Evolutionary conservation across 345 rosid species (phyloP), one percentile per base, ranked within the genome.

Genomic region (Fremontodendron californicum): DNA sequence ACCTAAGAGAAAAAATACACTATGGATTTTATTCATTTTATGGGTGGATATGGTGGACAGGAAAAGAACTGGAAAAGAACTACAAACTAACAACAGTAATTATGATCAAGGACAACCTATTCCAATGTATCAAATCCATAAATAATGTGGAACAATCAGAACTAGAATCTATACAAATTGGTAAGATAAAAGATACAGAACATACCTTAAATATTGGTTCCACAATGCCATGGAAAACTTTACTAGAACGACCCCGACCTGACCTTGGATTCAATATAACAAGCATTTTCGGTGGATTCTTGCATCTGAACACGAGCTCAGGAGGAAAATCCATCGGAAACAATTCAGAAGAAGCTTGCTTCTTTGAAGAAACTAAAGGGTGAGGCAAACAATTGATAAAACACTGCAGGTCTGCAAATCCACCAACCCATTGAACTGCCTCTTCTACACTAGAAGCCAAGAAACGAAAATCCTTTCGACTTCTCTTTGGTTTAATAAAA

Each of bases 381-480:
- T 92, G 97, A 45, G 98, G 97, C 87, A 96, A 86, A 81, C 91
- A 92, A 84, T 96, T 93, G 66, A 93, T 86, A 77, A 88, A 96
- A 74, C 96, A 95, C 40, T 95, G 94, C 78, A 88, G 97, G 87
- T 95, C 98, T 16, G 92, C 99, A 84, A 95, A 93, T 70, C 91
- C 93, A 77, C 98, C 99, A 55, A 96, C 99, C 99, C 98, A 96
- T 66, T 91, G 94, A 83, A 93, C 88, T 52, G 98, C 98, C 81
- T 92, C 99, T 80, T 93, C 95, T 39, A 82, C 86, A 54, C 82
- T 90, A 67, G 95, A 82, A 65, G 98, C 90, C 73, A 93, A 51
- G 80, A 96, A 93, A 64, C 94, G 90, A 78, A 90, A 90, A 83
- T 96, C 97, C 78, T 88, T 91, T 70, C 88, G 91, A 79, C 84